Percentiles rank a stretch among this genome's conserved stretches.
phyloP scores from a whole-genome alignment of 495 filamentous ascomycete species.

The Penicillium maclennaniae region DNA sequence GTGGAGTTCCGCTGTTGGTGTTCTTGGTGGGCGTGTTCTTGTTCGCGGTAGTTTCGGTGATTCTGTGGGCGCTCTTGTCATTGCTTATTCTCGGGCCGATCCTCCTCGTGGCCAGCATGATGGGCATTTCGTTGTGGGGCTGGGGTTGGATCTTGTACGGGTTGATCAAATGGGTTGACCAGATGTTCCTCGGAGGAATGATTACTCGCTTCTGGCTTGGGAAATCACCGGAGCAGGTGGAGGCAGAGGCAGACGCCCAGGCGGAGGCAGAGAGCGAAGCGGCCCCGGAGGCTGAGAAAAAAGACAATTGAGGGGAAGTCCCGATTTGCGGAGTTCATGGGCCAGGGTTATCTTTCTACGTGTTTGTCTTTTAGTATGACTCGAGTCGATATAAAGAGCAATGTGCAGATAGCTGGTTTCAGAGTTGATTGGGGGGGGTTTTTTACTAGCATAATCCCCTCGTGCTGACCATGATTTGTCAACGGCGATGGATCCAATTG shows the following conservation, averaged over 20 bases:
- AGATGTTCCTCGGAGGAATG: constrained; percentile 31
- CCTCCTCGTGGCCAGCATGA: constrained; percentile 34
- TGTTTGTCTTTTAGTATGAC: not conserved
- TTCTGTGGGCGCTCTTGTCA: constrained; percentile 34
- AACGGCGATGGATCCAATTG: not conserved
- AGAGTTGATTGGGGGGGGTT: not conserved
- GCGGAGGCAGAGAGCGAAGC: not conserved
- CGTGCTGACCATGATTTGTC: not conserved
- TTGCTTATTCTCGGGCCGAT: constrained; percentile 37
- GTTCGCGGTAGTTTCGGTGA: constrained; percentile 33
- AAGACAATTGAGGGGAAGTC: constrained; percentile 4
- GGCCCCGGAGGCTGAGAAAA: constrained; percentile 4
- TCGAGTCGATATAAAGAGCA: not conserved
- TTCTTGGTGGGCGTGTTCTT: constrained; percentile 35
- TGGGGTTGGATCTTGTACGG: constrained; percentile 43
- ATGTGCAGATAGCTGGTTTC: not conserved
- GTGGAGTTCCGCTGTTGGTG: constrained; percentile 34
- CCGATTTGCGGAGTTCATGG: not conserved
- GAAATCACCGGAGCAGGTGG: constrained; percentile 2
- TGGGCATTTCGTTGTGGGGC: constrained; percentile 38
- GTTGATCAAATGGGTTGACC: constrained; percentile 35
- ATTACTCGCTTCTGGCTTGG: constrained; percentile 31
- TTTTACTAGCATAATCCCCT: too few relatives aligned
- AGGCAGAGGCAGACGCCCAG: constrained; percentile 1
- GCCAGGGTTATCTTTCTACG: not conserved